Base-by-base conservation (phyloP, 2,329 filamentous ascomycete genomes). In the Cadophora luteo-olivacea region DNA sequence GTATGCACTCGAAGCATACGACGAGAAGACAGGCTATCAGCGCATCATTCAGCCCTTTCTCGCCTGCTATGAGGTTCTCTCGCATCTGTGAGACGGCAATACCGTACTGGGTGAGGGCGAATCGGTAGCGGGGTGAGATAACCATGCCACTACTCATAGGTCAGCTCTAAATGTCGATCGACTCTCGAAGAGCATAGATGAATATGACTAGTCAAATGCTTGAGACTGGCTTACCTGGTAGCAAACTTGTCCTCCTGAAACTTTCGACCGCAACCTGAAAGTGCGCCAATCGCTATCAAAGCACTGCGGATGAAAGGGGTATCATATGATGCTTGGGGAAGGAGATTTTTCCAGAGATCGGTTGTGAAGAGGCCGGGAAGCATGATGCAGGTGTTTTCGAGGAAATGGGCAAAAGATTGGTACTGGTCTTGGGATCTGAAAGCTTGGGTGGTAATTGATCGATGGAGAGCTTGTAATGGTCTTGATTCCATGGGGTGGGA, bases 1-100 rank as follows among this genome's bases (percentile, higher is more conserved):
- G 63, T 32, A 68, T 19, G 24, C 38, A 55, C 25, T 72, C 70
- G 45, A 72, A 70, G 24, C 68, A 70, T 1, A 68, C 57, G 5
- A 70, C 63, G 9, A 72, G 64, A 1, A 72, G 33, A 36, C 70
- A 72, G 4, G 63, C 63, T 22, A 72, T 57, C 11, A 72, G 58
- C 11, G 52, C 54, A 25, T 45, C 66, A 8, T 69, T 49, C 0
- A 69, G 24, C 14, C 63, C 32, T 51, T 58, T 51, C 11, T 66
- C 36, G 9, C 66, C 61, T 32, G 36, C 36, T 33, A 38, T 51
- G 11, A 67, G 38, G 32, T 48, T 33, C 41, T 57, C 25, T 29
- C 58, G 57, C 65, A 67, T 67, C 16, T 55, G 61, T 11, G 36
- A 12, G 29, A 63, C 22, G 16, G 65, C 60, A 14, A 9, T 33